Base-by-base conservation (phyloP, 768 basidiomycete species). In the Punctularia strigosozonata region DNA sequence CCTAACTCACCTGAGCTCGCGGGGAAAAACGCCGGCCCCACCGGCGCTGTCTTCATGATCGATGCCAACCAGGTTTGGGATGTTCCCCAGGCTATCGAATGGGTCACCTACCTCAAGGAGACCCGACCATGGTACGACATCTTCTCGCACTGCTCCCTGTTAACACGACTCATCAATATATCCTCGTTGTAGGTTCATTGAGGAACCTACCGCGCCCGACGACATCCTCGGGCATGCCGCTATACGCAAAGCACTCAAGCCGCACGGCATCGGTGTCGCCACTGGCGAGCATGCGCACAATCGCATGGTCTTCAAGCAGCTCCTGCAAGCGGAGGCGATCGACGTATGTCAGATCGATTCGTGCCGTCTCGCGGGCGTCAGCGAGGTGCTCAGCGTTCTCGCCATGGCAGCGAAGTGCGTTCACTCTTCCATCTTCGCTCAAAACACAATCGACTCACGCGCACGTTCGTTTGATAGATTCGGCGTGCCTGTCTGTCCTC, bases 21-120 rank as follows among this genome's bases (percentile, higher is more conserved):
- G 28, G 88, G 81, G 3, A 97, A 95, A 71, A 95, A 95, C 46
- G 89, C 91, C 4, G 89, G 92, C 5, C 89, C 89, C 7, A 90
- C 90, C 0, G 92, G 94, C 4, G 76, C 82, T 23, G 92, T 97
- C 32, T 66, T 97, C 33, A 97, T 97, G 92, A 86, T 97, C 44
- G 92, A 97, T 58, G 85, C 92, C 26, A 98, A 98, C 60, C 92
- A 95, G 59, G 83, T 92, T 5, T 92, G 87, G 87, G 91, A 94
- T 48, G 94, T 98, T 13, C 68, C 78, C 21, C 75, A 91, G 56
- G 92, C 94, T 5, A 84, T 95, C 49, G 85, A 92, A 21, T 94
- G 94, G 57, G 87, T 92, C 43, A 76, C 75, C 48, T 70, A 76
- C 38, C 69, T 97, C 25, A 69, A 74, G 48, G 71, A 74, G 37